A percentile compares a stretch with the other conserved stretches of the same genome.
Conservation (phyloP, 148 eudicot species). For the Rhododendron mucronatum region DNA sequence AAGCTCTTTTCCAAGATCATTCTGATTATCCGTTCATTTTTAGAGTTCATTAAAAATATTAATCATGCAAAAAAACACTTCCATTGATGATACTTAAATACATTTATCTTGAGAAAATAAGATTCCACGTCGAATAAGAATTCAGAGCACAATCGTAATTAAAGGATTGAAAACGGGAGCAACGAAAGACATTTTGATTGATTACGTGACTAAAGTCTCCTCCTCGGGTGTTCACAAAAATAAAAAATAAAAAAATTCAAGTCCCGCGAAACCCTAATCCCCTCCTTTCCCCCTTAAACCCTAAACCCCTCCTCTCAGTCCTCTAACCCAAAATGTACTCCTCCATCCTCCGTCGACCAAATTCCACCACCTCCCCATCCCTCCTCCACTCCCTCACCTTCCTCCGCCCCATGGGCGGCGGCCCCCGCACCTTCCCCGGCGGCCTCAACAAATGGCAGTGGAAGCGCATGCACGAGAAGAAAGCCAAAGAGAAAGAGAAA, state of each 20-base stretch:
- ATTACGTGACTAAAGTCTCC: too few species aligned
- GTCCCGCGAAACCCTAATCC: constrained; percentile 3
- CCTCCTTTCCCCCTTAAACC: neutral
- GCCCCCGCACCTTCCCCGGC: constrained; percentile 87
- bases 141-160: too few species aligned
- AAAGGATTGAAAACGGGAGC: too few species aligned
- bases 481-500: constrained; percentile 70
- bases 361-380: constrained; percentile 14
- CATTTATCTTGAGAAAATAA: too few species aligned
- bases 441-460: constrained; percentile 94
- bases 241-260: neutral
- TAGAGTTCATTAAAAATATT: too few species aligned
- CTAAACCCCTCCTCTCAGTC: neutral
- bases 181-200: too few species aligned
- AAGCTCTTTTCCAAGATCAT: too few species aligned
- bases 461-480: constrained; percentile 91
- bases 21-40: too few species aligned
- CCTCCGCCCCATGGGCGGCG: constrained; percentile 78
- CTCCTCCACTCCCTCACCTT: constrained; percentile 26
- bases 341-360: constrained; percentile 31
- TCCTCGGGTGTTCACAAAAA: too few species aligned
- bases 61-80: too few species aligned
- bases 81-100: too few species aligned
- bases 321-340: constrained; percentile 18
- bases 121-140: too few species aligned